A percentile compares a stretch with the other conserved stretches of the same genome.
These are phyloP conservation scores for Jamesozyma piceae DNA, from an alignment of 805 yeast genomes.

Conservation along the genomic window DNA sequence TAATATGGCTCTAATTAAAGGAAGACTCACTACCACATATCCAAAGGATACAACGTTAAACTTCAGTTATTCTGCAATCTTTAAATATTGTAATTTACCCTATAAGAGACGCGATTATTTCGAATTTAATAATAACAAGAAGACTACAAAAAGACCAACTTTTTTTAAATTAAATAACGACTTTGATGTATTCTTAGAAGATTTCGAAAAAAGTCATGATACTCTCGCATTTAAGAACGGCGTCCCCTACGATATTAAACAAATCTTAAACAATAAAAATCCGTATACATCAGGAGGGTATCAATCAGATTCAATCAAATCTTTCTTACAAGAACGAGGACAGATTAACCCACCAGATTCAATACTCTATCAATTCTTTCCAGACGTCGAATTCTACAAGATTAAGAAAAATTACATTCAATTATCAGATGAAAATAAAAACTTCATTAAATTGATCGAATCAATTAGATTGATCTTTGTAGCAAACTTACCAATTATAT, in stretches of 20 bases:
- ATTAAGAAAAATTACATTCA: conserved; percentile 4
- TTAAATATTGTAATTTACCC: conserved; percentile 26
- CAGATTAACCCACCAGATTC: conserved; percentile 9
- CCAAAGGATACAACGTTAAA: conserved; percentile 26
- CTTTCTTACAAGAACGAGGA: conserved; percentile 1
- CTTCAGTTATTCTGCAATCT: conserved; percentile 21
- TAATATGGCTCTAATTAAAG: conserved; percentile 19
- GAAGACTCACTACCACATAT: conserved; percentile 21
- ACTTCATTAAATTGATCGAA: conserved; percentile 19
- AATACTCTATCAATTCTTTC: conserved; percentile 22
- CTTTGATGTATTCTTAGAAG: conserved; percentile 1
- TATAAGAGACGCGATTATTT: conserved; percentile 25
- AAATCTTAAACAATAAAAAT: conserved; percentile 15
- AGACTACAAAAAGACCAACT: neutral
- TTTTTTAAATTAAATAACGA: conserved; percentile 4
- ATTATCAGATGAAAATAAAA: conserved; percentile 11
- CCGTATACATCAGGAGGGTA: conserved; percentile 7
- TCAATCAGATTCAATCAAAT: neutral
- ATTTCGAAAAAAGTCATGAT: neutral
- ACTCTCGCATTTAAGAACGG: conserved; percentile 13
- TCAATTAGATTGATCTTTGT: conserved; percentile 17
- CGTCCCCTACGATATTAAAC: conserved; percentile 20
- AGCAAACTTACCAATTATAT: conserved; percentile 22
- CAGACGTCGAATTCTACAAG: conserved; percentile 23
- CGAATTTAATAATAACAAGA: conserved; percentile 6